Percentiles rank a stretch among this genome's conserved stretches.
Evolutionary conservation across 2,329 filamentous ascomycete genomes (phyloP).

Genomic region (Aspergillus thermomutatus): DNA sequence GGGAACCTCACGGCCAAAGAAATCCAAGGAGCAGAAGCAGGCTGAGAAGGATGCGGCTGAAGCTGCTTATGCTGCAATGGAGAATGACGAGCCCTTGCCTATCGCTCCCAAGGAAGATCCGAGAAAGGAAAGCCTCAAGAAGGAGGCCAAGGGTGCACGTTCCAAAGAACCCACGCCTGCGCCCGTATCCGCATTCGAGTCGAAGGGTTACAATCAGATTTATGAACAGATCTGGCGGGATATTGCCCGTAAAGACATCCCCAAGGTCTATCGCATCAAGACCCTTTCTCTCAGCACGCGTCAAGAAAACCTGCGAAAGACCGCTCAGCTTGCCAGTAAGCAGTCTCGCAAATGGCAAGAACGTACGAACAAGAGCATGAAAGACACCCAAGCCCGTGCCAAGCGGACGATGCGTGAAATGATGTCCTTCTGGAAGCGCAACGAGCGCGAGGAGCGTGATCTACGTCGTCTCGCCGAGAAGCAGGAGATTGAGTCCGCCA

Average conservation of each 20-base stretch:
- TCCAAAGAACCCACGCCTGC: constrained; percentile 44
- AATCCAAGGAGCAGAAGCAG: constrained; percentile 74
- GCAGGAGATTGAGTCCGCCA: constrained; percentile 93
- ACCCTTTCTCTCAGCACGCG: constrained; percentile 81
- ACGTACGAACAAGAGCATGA: constrained; percentile 96
- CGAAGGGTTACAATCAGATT: constrained; percentile 92
- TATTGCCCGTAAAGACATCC: constrained; percentile 86
- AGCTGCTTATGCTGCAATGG: constrained; percentile 73
- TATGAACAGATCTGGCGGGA: constrained; percentile 98
- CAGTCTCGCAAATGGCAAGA: constrained; percentile 97
- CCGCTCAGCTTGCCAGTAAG: constrained; percentile 91
- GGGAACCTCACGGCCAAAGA: constrained; percentile 65
- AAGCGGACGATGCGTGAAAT: constrained; percentile 99
- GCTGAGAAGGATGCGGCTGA: constrained; percentile 74
- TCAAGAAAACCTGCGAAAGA: constrained; percentile 95
- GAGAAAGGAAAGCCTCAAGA: constrained; percentile 42
- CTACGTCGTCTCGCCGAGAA: constrained; percentile 89
- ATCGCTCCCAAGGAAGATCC: constrained; percentile 59
- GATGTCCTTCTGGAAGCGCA: constrained; percentile 99
- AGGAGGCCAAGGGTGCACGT: constrained; percentile 38
- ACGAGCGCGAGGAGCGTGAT: constrained; percentile 95
- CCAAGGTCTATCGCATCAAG: constrained; percentile 87
- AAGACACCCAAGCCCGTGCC: constrained; percentile 92
- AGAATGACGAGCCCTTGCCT: constrained; percentile 42
- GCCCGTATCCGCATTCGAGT: constrained; percentile 67